Conservation (phyloP, 1,284 basidiomycete genomes). For the Marasmius oreades region DNA sequence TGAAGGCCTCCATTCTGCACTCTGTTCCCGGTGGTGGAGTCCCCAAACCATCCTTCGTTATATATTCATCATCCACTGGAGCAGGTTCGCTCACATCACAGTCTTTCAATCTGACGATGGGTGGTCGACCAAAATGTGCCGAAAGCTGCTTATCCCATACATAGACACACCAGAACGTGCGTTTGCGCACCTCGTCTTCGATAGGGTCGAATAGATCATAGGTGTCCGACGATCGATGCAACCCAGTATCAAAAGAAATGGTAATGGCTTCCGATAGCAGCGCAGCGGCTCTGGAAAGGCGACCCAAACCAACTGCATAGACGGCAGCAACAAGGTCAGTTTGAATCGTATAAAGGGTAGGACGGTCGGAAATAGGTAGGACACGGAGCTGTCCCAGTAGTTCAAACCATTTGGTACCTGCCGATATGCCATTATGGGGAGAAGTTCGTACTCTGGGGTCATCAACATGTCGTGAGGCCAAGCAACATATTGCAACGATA, state of each 20-base stretch:
- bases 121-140: slow-evolving; percentile 83
- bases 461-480: slow-evolving; percentile 87
- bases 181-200: slow-evolving; percentile 84
- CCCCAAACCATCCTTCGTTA: slow-evolving; percentile 68
- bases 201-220: slow-evolving; percentile 87
- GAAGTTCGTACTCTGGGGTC: slow-evolving; percentile 83
- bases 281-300: slow-evolving; percentile 82
- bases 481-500: slow-evolving; percentile 84
- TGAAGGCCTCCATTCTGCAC: slow-evolving; percentile 77
- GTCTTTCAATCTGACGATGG: slow-evolving; percentile 79
- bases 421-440: slow-evolving; percentile 75
- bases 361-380: slow-evolving; percentile 81
- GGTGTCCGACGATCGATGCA: slow-evolving; percentile 83
- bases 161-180: slow-evolving; percentile 93
- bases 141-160: slow-evolving; percentile 88
- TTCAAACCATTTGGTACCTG: slow-evolving; percentile 89
- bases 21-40: slow-evolving; percentile 67
- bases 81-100: slow-evolving; percentile 84
- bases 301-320: slow-evolving; percentile 84
- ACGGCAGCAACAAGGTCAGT: slow-evolving; percentile 84
- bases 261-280: slow-evolving; percentile 82
- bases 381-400: slow-evolving; percentile 81
- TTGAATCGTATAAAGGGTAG: slow-evolving; percentile 87
- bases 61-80: slow-evolving; percentile 85
- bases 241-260: slow-evolving; percentile 79